Conservation (phyloP, 768 basidiomycete genomes). For the Favolaschia claudopus region DNA sequence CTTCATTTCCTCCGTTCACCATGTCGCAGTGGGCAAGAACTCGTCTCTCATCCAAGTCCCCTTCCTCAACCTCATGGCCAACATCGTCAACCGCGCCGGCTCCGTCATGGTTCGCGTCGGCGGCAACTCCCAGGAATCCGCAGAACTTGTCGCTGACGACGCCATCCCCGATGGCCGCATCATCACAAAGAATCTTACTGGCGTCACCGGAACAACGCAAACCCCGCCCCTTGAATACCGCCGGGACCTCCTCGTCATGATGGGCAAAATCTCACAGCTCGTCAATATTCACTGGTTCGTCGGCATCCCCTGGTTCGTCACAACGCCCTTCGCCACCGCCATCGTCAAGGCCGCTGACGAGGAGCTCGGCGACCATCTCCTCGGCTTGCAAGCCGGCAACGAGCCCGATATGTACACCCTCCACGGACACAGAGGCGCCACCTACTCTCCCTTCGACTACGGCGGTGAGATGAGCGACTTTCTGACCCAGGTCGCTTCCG, state of each 20-base stretch:
- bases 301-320: slow-evolving; percentile 28
- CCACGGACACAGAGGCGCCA: not conserved
- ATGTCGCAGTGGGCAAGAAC: slow-evolving; percentile 54
- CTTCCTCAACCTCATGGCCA: slow-evolving; percentile 81
- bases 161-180: slow-evolving; percentile 52
- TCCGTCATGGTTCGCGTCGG: slow-evolving; percentile 71
- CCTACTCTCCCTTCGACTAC: slow-evolving; percentile 39
- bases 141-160: slow-evolving; percentile 48
- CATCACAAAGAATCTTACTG: slow-evolving; percentile 27
- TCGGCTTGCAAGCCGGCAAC: slow-evolving; percentile 6
- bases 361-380: slow-evolving; percentile 2
- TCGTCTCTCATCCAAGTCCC: slow-evolving; percentile 61
- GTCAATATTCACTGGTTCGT: slow-evolving; percentile 57
- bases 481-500: slow-evolving; percentile 28
- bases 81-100: slow-evolving; percentile 69
- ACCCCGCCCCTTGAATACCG: slow-evolving; percentile 60
- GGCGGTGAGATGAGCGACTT: slow-evolving; percentile 49
- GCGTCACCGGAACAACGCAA: slow-evolving; percentile 39
- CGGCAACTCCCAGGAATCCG: slow-evolving; percentile 82
- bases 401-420: slow-evolving; percentile 8
- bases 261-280: slow-evolving; percentile 52
- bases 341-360: not conserved
- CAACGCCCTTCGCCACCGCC: not conserved
- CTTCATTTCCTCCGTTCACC: not conserved
- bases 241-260: slow-evolving; percentile 55